phyloP scores from a whole-genome alignment of 805 yeast species.

The Myxozyma melibiosi region DNA sequence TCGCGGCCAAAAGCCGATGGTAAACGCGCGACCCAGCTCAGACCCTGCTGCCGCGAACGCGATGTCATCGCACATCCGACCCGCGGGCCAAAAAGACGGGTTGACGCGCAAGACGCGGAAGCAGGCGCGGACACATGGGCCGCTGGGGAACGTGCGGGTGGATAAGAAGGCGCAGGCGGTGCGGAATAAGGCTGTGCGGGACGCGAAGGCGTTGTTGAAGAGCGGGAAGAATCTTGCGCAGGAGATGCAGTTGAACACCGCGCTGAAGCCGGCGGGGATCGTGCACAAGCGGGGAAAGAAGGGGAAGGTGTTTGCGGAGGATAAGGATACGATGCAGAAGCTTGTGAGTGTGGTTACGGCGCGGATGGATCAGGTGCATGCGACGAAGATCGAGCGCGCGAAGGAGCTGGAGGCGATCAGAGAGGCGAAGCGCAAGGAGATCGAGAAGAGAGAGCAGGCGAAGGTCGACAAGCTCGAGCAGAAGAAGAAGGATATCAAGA shows the following conservation, averaged over 20 bases:
- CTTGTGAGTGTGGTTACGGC: conserved; percentile 53
- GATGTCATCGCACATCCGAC: conserved; percentile 20
- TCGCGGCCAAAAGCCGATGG: conserved; percentile 32
- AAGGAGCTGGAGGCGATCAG: conserved; percentile 87
- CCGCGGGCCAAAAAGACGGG: conserved; percentile 5
- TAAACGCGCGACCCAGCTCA: conserved; percentile 24
- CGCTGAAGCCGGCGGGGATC: conserved; percentile 80
- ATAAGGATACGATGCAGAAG: conserved; percentile 71
- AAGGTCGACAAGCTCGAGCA: conserved; percentile 70
- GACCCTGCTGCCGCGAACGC: conserved; percentile 23
- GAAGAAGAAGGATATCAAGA: conserved; percentile 75
- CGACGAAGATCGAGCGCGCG: conserved; percentile 87
- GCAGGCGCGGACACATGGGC: conserved; percentile 20
- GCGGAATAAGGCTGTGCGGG: conserved; percentile 19
- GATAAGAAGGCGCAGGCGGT: conserved; percentile 15
- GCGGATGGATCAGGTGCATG: conserved; percentile 79
- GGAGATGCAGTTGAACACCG: conserved; percentile 61
- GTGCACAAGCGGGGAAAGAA: conserved; percentile 78
- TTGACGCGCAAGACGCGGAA: conserved; percentile 18
- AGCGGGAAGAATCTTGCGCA: conserved; percentile 22
- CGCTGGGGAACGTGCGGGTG: conserved; percentile 25
- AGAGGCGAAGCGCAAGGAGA: conserved; percentile 80
- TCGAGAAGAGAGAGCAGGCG: conserved; percentile 77
- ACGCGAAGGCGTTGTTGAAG: conserved; percentile 16
- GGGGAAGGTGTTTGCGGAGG: conserved; percentile 47